These are phyloP conservation scores for Fagopyrum esculentum DNA, from an alignment of 148 eudicot species.

Conservation along the genomic window DNA sequence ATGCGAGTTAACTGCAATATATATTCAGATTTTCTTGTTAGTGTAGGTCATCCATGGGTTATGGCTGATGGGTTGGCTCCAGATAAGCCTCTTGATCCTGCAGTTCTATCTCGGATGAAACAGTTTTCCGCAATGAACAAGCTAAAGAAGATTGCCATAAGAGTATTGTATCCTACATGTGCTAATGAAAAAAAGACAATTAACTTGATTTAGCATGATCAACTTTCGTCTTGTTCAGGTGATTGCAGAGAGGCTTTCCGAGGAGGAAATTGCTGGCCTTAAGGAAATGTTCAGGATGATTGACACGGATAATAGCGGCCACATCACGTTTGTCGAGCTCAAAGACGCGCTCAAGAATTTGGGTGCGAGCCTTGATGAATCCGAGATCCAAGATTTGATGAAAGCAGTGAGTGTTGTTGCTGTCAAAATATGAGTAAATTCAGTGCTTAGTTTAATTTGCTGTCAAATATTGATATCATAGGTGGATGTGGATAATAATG, in stretches of 20 bases:
- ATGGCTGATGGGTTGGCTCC: conserved; percentile 74
- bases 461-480: conserved; percentile 19
- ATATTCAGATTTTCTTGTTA: neutral
- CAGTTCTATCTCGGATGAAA: conserved; percentile 60
- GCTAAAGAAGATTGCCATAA: conserved; percentile 87
- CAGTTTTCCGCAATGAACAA: conserved; percentile 92
- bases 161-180: conserved; percentile 28
- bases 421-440: too few relatives aligned
- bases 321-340: conserved; percentile 78
- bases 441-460: neutral
- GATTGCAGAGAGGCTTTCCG: conserved; percentile 76
- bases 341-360: conserved; percentile 62
- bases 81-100: conserved; percentile 86
- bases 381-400: conserved; percentile 66
- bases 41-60: conserved; percentile 93
- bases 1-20: neutral
- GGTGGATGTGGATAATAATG: conserved; percentile 85
- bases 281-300: conserved; percentile 77
- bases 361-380: conserved; percentile 65
- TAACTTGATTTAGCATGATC: neutral
- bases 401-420: conserved; percentile 50
- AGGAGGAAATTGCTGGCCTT: conserved; percentile 82
- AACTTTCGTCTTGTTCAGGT: conserved; percentile 30
- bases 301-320: conserved; percentile 79
- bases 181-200: neutral